These are phyloP conservation scores for Auriscalpium microsporum DNA, from an alignment of 768 basidiomycete species.

Conservation along the genomic window DNA sequence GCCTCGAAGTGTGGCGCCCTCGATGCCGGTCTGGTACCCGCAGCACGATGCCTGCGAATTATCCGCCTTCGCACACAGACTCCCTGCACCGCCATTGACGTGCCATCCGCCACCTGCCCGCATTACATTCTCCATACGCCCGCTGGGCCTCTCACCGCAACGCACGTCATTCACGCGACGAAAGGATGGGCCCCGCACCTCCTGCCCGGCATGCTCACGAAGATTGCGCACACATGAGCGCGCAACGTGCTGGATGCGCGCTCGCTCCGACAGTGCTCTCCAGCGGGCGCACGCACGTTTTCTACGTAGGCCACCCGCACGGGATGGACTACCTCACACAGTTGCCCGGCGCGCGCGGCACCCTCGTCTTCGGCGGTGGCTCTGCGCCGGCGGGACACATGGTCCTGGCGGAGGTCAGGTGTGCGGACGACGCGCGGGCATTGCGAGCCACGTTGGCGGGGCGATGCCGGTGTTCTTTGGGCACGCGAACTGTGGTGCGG, in stretches of 20 bases:
- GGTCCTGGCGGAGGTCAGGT: constrained; percentile 22
- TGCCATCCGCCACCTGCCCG: constrained; percentile 18
- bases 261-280: constrained; percentile 18
- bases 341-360: constrained; percentile 37
- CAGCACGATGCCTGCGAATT: too few species aligned
- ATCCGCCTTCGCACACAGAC: constrained; percentile 52
- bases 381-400: constrained; percentile 26
- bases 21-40: too few species aligned
- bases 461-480: constrained; percentile 51
- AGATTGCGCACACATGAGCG: constrained; percentile 58
- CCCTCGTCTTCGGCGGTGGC: constrained; percentile 68
- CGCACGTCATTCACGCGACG: constrained; percentile 74
- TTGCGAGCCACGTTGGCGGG: constrained; percentile 37
- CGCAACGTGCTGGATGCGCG: constrained; percentile 45
- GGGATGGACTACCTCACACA: constrained; percentile 67
- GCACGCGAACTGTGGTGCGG: constrained; percentile 32
- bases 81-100: constrained; percentile 46
- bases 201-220: constrained; percentile 50
- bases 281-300: constrained; percentile 52
- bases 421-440: constrained; percentile 28
- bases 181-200: constrained; percentile 79
- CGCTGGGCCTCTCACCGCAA: constrained; percentile 45
- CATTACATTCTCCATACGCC: constrained; percentile 54
- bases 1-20: constrained; percentile 85
- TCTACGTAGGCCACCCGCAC: constrained; percentile 34